Conservation (phyloP, 805 yeast genomes). For the Starmerella vitae region DNA sequence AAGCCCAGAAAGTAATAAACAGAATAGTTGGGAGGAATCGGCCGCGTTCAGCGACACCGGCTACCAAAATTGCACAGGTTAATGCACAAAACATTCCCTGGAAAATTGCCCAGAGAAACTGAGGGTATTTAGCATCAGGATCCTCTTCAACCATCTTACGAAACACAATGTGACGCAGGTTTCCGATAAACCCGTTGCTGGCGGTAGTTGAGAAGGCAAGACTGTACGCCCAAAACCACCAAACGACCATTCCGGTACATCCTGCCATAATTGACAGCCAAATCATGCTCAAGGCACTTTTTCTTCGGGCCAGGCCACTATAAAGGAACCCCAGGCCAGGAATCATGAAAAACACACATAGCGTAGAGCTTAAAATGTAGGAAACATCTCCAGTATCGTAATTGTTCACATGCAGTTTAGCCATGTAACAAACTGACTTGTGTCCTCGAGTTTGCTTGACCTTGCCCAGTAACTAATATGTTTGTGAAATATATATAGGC, state of each 20-base stretch:
- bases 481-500: too few relatives aligned
- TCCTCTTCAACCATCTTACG: slow-evolving; percentile 46
- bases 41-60: slow-evolving; percentile 89
- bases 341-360: slow-evolving; percentile 73
- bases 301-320: slow-evolving; percentile 80
- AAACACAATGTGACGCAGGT: slow-evolving; percentile 70
- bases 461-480: too few relatives aligned
- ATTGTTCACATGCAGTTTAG: slow-evolving; percentile 13
- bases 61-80: slow-evolving; percentile 83
- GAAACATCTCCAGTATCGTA: slow-evolving; percentile 31
- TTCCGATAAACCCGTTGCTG: slow-evolving; percentile 75
- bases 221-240: slow-evolving; percentile 99
- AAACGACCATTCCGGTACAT: slow-evolving; percentile 64
- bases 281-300: slow-evolving; percentile 75
- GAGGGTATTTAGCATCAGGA: slow-evolving; percentile 47
- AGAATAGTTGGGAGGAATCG: slow-evolving; percentile 72
- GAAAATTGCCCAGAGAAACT: slow-evolving; percentile 68
- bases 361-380: slow-evolving; percentile 28
- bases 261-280: slow-evolving; percentile 68
- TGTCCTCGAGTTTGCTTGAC: too few relatives aligned
- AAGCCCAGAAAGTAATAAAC: slow-evolving; percentile 76
- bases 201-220: slow-evolving; percentile 74
- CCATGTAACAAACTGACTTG: slow-evolving; percentile 5
- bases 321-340: slow-evolving; percentile 90
- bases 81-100: slow-evolving; percentile 87